phyloP scores from a whole-genome alignment of 805 yeast species.

The Ogataea dorogensis region DNA sequence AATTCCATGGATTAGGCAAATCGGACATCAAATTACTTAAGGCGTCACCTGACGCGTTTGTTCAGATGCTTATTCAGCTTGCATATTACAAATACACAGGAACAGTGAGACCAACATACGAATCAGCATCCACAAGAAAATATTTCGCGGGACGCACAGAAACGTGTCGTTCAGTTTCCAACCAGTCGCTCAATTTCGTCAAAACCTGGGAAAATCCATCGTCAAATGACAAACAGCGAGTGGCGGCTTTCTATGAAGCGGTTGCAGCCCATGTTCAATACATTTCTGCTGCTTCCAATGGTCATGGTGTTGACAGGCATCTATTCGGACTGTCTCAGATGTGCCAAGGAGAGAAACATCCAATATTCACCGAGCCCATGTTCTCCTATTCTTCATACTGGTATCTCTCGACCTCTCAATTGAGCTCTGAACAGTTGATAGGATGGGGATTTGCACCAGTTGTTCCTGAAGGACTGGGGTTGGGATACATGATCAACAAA shows the following conservation, averaged over 20 bases:
- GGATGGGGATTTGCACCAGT: constrained; percentile 98
- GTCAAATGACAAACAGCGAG: constrained; percentile 53
- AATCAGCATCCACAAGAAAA: constrained; percentile 91
- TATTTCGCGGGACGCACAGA: constrained; percentile 92
- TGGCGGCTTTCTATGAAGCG: constrained; percentile 69
- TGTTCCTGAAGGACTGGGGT: constrained; percentile 88
- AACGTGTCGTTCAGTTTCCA: constrained; percentile 82
- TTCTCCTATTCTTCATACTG: constrained; percentile 76
- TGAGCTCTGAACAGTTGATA: constrained; percentile 79
- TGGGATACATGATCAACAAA: constrained; percentile 88
- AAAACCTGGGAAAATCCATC: constrained; percentile 67
- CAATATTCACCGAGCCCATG: constrained; percentile 71
- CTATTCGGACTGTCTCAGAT: constrained; percentile 82
- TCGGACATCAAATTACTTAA: constrained; percentile 78
- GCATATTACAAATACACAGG: constrained; percentile 86
- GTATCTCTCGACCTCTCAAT: constrained; percentile 86
- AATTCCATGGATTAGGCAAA: constrained; percentile 84
- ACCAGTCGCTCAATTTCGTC: constrained; percentile 68
- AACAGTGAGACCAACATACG: constrained; percentile 84
- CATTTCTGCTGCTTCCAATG: constrained; percentile 75
- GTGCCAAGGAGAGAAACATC: constrained; percentile 61
- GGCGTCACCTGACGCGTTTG: constrained; percentile 88
- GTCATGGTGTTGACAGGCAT: constrained; percentile 92
- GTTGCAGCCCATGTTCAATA: constrained; percentile 70
- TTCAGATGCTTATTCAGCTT: constrained; percentile 87